phyloP scores from a whole-genome alignment of 2,329 filamentous ascomycete genomes.

The Exophiala sp. region DNA sequence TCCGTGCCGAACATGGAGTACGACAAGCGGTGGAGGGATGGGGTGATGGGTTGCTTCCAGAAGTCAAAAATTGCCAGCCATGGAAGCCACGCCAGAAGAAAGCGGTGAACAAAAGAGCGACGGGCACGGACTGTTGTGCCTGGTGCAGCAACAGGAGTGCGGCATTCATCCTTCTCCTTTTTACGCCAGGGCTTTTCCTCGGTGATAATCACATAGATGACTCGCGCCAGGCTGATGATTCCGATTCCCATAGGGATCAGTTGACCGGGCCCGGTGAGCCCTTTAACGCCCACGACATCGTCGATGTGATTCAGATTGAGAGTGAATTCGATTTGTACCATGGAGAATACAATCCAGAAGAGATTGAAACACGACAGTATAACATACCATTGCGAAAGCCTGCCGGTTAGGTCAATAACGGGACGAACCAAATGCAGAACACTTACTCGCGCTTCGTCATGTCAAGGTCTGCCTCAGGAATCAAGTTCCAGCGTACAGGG shows the following conservation, averaged over 20 bases:
- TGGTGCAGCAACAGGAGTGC: background rate
- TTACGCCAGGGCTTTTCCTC: background rate
- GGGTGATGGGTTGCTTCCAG: slow-evolving; percentile 6
- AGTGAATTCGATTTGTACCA: slow-evolving; percentile 18
- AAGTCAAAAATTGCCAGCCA: slow-evolving; percentile 11
- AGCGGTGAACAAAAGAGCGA: slow-evolving; percentile 4
- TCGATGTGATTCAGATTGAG: slow-evolving; percentile 18
- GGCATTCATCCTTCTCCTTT: background rate
- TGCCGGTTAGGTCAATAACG: background rate
- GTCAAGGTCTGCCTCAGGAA: slow-evolving; percentile 2
- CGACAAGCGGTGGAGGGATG: background rate
- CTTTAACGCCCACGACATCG: slow-evolving; percentile 5
- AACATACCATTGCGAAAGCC: slow-evolving; percentile 5
- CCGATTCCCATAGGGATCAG: slow-evolving; percentile 12
- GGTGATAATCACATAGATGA: slow-evolving; percentile 5
- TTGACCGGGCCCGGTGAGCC: slow-evolving; percentile 6
- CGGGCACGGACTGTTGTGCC: background rate
- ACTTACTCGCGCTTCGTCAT: slow-evolving; percentile 12
- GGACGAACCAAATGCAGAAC: background rate
- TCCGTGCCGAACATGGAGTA: background rate
- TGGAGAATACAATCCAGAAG: slow-evolving; percentile 16
- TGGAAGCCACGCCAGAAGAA: slow-evolving; percentile 14
- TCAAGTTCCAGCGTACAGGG: slow-evolving; percentile 3
- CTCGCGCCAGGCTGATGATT: slow-evolving; percentile 7
- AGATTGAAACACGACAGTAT: slow-evolving; percentile 16